These are phyloP conservation scores for Gnomoniopsis smithogilvyi DNA, from an alignment of 2,329 filamentous ascomycete genomes.

Conservation along the genomic window DNA sequence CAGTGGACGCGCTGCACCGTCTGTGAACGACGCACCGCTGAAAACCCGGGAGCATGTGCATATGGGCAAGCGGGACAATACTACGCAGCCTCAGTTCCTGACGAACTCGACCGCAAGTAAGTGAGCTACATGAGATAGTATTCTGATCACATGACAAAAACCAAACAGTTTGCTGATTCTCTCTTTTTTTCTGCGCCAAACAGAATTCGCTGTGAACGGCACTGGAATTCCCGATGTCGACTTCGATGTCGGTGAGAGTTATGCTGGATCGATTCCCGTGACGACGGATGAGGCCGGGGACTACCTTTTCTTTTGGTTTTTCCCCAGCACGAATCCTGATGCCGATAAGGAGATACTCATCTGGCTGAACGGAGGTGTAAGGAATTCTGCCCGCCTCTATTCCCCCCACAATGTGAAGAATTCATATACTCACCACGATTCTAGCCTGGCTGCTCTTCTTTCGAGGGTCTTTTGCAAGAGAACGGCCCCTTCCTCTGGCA, in stretches of 20 bases:
- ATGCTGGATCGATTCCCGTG: constrained; percentile 61
- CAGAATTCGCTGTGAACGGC: constrained; percentile 64
- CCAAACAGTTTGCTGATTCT: not conserved
- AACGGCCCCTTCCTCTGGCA: constrained; percentile 74
- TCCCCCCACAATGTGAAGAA: not conserved
- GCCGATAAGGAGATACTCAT: constrained; percentile 58
- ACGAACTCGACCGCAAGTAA: constrained; percentile 16
- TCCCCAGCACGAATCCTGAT: constrained; percentile 50
- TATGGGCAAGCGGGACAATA: constrained; percentile 12
- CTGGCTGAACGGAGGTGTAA: constrained; percentile 55
- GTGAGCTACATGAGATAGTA: not conserved
- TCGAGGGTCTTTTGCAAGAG: constrained; percentile 70
- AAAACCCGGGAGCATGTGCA: constrained; percentile 3
- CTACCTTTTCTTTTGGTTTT: constrained; percentile 65
- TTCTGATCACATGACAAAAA: not conserved
- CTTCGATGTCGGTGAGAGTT: constrained; percentile 66
- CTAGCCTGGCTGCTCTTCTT: constrained; percentile 56
- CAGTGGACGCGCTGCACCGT: not conserved
- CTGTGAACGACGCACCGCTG: not conserved
- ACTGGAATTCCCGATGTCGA: constrained; percentile 62
- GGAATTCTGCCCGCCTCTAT: constrained; percentile 1
- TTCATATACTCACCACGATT: not conserved
- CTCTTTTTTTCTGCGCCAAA: not conserved
- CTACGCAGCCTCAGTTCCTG: constrained; percentile 12
- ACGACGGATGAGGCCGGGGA: constrained; percentile 39